A percentile compares a stretch with the other conserved stretches of the same genome.
Conservation (phyloP, 306 rosid species). For the Glycyrrhiza uralensis region DNA sequence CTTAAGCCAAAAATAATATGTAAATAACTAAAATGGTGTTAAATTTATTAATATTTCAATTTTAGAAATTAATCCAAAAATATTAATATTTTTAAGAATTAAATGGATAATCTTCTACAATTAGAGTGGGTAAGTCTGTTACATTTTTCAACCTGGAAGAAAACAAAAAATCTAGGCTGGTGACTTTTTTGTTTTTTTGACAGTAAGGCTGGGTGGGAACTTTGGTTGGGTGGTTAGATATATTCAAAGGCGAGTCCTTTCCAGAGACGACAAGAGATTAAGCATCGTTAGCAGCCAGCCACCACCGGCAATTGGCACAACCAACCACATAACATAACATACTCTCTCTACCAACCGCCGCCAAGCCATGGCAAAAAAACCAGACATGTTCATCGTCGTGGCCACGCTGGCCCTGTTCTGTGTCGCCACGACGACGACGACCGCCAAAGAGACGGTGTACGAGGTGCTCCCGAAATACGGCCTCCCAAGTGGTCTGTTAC, state of each 20-base stretch:
- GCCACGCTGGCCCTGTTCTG: neutral
- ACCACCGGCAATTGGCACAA: neutral
- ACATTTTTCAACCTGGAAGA: neutral
- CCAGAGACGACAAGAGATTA: neutral
- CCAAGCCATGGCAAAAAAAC: neutral
- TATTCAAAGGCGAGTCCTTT: too few species aligned
- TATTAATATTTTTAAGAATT: too few species aligned
- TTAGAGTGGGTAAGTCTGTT: too few species aligned
- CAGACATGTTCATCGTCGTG: neutral
- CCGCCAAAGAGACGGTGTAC: slow-evolving; percentile 43
- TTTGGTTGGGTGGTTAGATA: too few species aligned
- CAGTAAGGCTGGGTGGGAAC: too few species aligned
- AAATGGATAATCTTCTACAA: too few species aligned
- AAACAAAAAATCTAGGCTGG: neutral
- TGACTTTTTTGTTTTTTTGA: too few species aligned
- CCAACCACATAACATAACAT: neutral
- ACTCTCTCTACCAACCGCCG: neutral
- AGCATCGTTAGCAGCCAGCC: neutral
- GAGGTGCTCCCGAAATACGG: slow-evolving; percentile 72
- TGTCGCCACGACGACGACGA: neutral
- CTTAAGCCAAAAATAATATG: too few species aligned
- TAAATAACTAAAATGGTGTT: too few species aligned
- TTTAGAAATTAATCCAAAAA: too few species aligned
- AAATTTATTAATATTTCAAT: too few species aligned
- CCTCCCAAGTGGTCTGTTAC: slow-evolving; percentile 77